Evolutionary conservation across 768 basidiomycete genomes (phyloP).

Genomic region (Termitomyces eurrhizus): DNA sequence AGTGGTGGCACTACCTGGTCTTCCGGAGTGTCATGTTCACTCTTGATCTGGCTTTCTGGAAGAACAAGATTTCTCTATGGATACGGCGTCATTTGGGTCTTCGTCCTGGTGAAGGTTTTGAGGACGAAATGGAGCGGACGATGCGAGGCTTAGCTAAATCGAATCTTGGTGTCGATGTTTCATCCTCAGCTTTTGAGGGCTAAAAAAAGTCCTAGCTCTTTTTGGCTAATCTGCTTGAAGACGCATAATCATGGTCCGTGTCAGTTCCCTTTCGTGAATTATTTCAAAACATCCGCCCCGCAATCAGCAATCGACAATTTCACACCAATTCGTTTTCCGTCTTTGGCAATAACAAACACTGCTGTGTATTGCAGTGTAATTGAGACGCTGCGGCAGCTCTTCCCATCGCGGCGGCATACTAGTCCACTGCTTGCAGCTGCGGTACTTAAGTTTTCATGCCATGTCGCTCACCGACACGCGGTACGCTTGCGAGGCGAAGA

Average conservation of each 20-base stretch:
- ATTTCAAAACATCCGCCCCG: not conserved
- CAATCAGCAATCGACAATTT: not conserved
- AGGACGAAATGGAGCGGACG: conserved; percentile 76
- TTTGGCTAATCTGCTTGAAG: not conserved
- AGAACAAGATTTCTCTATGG: conserved; percentile 51
- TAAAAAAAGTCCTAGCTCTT: conserved; percentile 14
- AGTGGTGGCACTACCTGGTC: conserved; percentile 54
- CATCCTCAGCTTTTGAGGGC: conserved; percentile 50
- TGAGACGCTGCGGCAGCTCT: not conserved
- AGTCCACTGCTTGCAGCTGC: not conserved
- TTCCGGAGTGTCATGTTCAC: conserved; percentile 65
- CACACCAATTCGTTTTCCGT: not conserved
- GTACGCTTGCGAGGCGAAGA: not conserved
- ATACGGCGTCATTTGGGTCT: conserved; percentile 37
- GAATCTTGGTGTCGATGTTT: conserved; percentile 75
- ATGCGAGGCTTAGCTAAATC: conserved; percentile 75
- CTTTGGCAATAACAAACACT: not conserved
- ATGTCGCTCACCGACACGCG: too few species aligned
- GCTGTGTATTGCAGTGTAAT: not conserved
- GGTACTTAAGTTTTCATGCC: not conserved
- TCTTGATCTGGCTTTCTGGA: conserved; percentile 72
- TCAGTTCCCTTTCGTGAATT: not conserved
- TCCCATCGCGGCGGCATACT: not conserved
- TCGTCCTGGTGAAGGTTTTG: conserved; percentile 50
- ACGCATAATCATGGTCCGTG: not conserved